Base-by-base conservation (phyloP, 352 stramenopile species). In the Pythium plurisporium region DNA sequence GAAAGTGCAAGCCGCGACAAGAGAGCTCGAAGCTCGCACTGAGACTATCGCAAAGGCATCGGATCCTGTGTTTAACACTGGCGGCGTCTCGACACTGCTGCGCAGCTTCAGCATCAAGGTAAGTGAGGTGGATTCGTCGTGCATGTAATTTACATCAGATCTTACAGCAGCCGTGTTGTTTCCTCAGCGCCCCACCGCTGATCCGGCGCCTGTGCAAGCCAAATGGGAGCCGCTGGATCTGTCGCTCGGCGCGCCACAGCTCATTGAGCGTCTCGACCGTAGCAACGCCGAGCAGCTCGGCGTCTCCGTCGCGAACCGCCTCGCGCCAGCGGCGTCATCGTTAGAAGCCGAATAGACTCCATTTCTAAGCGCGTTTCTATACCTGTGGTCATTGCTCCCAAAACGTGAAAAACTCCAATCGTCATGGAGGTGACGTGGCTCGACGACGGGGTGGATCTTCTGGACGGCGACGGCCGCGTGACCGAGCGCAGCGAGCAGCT, bases 21-120 rank as follows among this genome's bases (percentile, higher is more conserved):
- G 69, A 27, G 77, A 84, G 47, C 69, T 93, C 5, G 82, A 93
- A 59, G 74, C 76, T 58, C 80, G 76, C 22, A 72, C 72, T 44
- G 80, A 91, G 27, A 71, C 50, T 37, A 72, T 85, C 45, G 71
- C 56, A 27, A 79, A 77, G 27, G 73, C 69, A 4, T 74, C 80
- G 8, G 69, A 65, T 5, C 67, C 80, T 14, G 67, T 91, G n/a
- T 89, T 93, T 40, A 80, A 83, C 34, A 62, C 73, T 19, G 70
- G 63, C 14, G 68, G 65, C 17, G 78, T 87, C 36, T 68, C 85
- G 15, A 87, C 70, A 44, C 70, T 80, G 27, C 61, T 93, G 37
- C 76, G 80, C 15, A 87, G 75, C 11, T 73, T 93, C 34, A 77
- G 72, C 1, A 78, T 86, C 23, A 91, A 89, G 76, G 82, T 91